These are phyloP conservation scores for Candida lessepsii DNA, from an alignment of 805 yeast species.

Conservation along the genomic window DNA sequence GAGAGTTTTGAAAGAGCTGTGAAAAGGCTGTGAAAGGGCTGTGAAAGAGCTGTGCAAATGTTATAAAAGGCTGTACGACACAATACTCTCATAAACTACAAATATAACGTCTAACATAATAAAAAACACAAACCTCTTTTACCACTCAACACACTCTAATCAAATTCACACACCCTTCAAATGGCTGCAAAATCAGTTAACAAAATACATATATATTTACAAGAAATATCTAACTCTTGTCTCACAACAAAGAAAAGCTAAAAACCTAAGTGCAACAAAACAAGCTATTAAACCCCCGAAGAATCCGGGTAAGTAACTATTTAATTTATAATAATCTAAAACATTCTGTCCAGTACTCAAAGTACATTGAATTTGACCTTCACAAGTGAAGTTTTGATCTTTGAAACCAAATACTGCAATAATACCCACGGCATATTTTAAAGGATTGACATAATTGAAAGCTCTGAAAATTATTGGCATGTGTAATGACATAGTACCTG, in stretches of 20 bases:
- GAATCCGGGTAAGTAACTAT: conserved; percentile 23
- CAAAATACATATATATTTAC: not conserved
- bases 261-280: conserved; percentile 30
- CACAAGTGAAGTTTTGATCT: conserved; percentile 52
- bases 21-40: no score
- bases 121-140: no score
- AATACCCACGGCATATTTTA: conserved; percentile 66
- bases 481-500: conserved; percentile 78
- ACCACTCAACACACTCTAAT: no score
- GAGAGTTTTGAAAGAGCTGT: no score
- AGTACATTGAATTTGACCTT: conserved; percentile 15
- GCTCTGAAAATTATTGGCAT: conserved; percentile 69
- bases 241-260: conserved; percentile 27
- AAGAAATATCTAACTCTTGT: conserved; percentile 27
- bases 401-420: conserved; percentile 58
- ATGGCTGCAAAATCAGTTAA: no score
- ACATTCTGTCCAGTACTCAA: conserved; percentile 33
- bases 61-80: no score
- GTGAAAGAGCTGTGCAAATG: no score
- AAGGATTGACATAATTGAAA: conserved; percentile 73
- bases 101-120: no score
- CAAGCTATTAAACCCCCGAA: conserved; percentile 39
- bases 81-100: no score
- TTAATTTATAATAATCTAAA: conserved; percentile 30
- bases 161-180: no score